phyloP scores from a whole-genome alignment of 1,139 yeast species.

The Yamadazyma atmosphaerica region DNA sequence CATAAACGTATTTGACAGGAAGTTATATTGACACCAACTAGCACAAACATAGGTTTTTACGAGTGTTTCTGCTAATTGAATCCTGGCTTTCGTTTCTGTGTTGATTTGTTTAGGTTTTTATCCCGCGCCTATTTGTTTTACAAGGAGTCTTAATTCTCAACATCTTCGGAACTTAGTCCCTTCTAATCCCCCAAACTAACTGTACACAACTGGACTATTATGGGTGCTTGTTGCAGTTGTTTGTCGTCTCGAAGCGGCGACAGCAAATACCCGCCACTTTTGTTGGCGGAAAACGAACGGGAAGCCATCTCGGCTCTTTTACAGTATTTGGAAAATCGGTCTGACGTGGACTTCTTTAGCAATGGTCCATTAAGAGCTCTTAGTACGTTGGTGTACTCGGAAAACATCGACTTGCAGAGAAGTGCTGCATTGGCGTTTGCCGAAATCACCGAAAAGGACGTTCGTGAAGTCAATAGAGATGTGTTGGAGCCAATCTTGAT shows the following conservation, averaged over 20 bases:
- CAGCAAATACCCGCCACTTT: constrained; percentile 65
- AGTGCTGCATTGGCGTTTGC: constrained; percentile 99
- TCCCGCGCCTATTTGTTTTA: too few species aligned
- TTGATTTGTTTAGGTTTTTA: too few species aligned
- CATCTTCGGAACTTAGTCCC: too few species aligned
- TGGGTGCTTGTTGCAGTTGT: constrained; percentile 75
- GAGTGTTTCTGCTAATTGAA: too few species aligned
- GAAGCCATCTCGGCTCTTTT: constrained; percentile 91
- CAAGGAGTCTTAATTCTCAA: too few species aligned
- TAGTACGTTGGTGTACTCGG: constrained; percentile 90
- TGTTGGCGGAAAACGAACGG: constrained; percentile 94
- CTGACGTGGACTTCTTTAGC: constrained; percentile 89
- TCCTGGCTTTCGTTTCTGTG: too few species aligned
- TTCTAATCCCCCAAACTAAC: too few species aligned
- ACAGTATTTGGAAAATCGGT: constrained; percentile 80
- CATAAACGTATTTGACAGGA: too few species aligned
- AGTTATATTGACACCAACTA: too few species aligned
- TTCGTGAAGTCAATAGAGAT: constrained; percentile 84
- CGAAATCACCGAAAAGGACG: constrained; percentile 95
- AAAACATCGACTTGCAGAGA: constrained; percentile 90
- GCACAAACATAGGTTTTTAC: too few species aligned
- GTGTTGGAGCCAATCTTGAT: constrained; percentile 92
- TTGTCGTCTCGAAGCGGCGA: constrained; percentile 37
- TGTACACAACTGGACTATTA: too few species aligned
- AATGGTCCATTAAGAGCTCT: constrained; percentile 88